phyloP scores from a whole-genome alignment of 805 yeast species.

The Babjeviella inositovora region DNA sequence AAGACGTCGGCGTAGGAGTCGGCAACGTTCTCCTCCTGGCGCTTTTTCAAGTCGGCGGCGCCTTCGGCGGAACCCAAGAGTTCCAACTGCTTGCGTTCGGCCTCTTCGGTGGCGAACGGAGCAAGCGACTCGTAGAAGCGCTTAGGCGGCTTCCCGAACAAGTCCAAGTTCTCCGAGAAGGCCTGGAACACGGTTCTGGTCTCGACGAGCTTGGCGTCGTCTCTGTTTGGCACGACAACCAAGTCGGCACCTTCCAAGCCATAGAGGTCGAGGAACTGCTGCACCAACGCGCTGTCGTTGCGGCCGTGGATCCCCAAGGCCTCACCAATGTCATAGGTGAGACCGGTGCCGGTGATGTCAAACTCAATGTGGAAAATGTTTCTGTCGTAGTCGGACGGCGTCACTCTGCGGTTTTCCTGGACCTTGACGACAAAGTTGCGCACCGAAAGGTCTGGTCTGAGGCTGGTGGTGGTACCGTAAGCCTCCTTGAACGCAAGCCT shows the following conservation, averaged over 20 bases:
- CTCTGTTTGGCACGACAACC: slow-evolving; percentile 58
- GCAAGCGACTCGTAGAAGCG: slow-evolving; percentile 79
- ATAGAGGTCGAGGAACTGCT: slow-evolving; percentile 52
- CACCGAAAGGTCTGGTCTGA: slow-evolving; percentile 86
- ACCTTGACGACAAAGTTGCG: slow-evolving; percentile 79
- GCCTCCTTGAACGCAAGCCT: slow-evolving; percentile 75
- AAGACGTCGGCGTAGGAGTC: slow-evolving; percentile 71
- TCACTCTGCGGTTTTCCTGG: slow-evolving; percentile 80
- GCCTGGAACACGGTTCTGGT: slow-evolving; percentile 73
- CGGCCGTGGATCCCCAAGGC: slow-evolving; percentile 93
- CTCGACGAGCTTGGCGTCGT: slow-evolving; percentile 38
- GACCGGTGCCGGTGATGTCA: slow-evolving; percentile 79
- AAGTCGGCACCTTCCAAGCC: slow-evolving; percentile 56
- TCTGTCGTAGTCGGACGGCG: slow-evolving; percentile 81
- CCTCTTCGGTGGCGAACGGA: slow-evolving; percentile 51
- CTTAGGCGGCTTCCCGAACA: slow-evolving; percentile 93
- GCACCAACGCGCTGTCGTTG: slow-evolving; percentile 51
- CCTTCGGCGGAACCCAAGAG: slow-evolving; percentile 65
- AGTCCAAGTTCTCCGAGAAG: slow-evolving; percentile 65
- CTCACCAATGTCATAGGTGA: slow-evolving; percentile 89
- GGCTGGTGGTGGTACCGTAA: slow-evolving; percentile 30
- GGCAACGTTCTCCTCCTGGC: slow-evolving; percentile 75
- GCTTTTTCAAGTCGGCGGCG: slow-evolving; percentile 68
- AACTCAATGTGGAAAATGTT: slow-evolving; percentile 94
- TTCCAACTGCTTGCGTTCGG: slow-evolving; percentile 45